phyloP scores from a whole-genome alignment of 2,329 filamentous ascomycete species.

The Colletotrichum musicola region DNA sequence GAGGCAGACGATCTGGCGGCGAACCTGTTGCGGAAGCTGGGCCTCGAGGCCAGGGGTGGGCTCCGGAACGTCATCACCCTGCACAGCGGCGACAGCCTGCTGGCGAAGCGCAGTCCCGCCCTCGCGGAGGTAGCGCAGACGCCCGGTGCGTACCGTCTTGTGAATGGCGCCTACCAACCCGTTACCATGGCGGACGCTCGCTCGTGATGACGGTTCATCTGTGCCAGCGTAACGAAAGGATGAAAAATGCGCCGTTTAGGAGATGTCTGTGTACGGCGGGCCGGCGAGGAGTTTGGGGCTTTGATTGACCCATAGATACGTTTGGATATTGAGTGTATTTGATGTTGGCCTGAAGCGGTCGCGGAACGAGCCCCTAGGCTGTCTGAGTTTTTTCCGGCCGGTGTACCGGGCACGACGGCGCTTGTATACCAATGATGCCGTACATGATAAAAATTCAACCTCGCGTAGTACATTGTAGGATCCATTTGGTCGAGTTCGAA shows the following conservation, averaged over 20 bases:
- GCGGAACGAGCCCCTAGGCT: neutral
- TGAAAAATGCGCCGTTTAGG: neutral
- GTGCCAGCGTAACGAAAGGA: neutral
- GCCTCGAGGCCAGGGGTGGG: conserved; percentile 45
- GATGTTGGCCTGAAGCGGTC: too few species aligned
- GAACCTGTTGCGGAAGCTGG: conserved; percentile 39
- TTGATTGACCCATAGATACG: conserved; percentile 2
- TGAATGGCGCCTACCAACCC: conserved; percentile 40
- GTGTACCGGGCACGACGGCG: too few species aligned
- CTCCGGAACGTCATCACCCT: conserved; percentile 45
- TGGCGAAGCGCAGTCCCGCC: conserved; percentile 42
- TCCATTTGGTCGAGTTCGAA: neutral
- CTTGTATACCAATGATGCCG: neutral
- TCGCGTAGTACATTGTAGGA: neutral
- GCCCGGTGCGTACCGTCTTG: conserved; percentile 41
- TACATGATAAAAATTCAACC: neutral
- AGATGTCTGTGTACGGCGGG: neutral
- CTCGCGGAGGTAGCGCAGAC: conserved; percentile 40
- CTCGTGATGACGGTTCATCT: neutral
- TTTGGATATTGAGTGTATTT: neutral
- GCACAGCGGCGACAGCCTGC: conserved; percentile 37
- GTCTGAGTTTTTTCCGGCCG: neutral
- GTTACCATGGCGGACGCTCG: conserved; percentile 40
- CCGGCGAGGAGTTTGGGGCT: conserved; percentile 20
- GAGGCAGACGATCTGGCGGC: conserved; percentile 31